Evolutionary conservation across 176 grass and related monocot genomes (phyloP).

Genomic region (Zea luxurians): DNA sequence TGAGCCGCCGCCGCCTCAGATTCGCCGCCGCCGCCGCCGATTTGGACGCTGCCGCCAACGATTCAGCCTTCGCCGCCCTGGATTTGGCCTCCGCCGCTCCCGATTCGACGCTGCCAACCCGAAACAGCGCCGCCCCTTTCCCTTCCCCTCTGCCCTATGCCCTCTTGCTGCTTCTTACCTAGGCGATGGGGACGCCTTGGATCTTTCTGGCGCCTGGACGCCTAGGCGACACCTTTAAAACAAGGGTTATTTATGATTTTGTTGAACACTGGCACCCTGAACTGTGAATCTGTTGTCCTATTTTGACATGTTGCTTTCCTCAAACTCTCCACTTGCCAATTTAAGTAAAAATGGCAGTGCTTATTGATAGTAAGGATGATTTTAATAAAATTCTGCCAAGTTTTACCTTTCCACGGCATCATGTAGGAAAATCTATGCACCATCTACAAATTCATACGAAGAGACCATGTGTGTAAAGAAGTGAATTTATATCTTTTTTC

Average conservation of each 20-base stretch:
- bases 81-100: too few relatives aligned
- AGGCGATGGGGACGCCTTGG: too few relatives aligned
- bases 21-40: too few relatives aligned
- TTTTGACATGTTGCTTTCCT: conserved; percentile 16
- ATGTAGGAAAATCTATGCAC: not conserved
- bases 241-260: conserved; percentile 7
- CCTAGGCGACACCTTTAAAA: too few relatives aligned
- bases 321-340: conserved; percentile 7
- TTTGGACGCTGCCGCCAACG: too few relatives aligned
- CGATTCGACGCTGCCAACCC: too few relatives aligned
- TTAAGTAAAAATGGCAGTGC: not conserved
- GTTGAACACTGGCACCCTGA: not conserved
- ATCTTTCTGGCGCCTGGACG: too few relatives aligned
- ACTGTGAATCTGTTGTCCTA: not conserved
- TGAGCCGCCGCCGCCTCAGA: too few relatives aligned
- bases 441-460: conserved; percentile 20
- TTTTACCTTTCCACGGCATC: not conserved
- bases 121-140: too few relatives aligned
- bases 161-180: too few relatives aligned
- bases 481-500: conserved; percentile 15
- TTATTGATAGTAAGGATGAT: not conserved
- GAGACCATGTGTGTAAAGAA: not conserved
- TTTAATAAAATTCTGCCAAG: not conserved
- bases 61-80: too few relatives aligned
- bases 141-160: too few relatives aligned